Evolutionary conservation across 805 yeast genomes (phyloP).

Genomic region (Pichia rugopelliculosa): DNA sequence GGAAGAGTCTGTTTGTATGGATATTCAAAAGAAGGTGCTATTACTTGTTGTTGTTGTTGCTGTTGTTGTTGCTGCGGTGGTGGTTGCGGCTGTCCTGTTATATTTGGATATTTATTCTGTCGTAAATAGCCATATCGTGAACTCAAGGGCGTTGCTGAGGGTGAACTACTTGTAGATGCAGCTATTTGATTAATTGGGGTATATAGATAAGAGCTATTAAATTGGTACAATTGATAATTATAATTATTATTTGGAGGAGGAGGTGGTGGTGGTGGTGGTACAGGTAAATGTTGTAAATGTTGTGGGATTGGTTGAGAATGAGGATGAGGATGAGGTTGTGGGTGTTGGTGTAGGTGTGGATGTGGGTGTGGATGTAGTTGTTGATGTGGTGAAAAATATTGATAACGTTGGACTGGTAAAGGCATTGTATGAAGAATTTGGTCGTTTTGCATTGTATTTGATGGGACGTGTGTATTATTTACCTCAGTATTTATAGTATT

Average conservation of each 20-base stretch:
- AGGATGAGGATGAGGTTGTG: background rate
- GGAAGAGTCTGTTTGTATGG: background rate
- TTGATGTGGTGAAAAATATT: background rate
- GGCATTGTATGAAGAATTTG: background rate
- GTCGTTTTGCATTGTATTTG: background rate
- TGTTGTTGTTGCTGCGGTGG: background rate
- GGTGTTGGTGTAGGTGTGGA: background rate
- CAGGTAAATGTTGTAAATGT: background rate
- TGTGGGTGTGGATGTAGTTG: background rate
- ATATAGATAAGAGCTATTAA: background rate
- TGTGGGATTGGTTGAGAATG: background rate
- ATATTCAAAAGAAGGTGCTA: background rate
- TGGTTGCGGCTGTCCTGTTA: background rate
- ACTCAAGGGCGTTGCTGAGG: background rate
- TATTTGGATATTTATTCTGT: background rate
- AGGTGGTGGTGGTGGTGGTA: background rate
- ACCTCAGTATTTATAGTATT: background rate
- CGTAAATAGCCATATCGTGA: background rate
- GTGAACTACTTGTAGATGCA: background rate
- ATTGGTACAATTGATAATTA: background rate
- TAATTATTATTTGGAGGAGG: background rate
- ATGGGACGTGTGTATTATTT: background rate
- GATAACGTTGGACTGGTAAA: background rate
- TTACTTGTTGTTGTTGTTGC: background rate
- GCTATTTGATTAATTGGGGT: background rate